These are phyloP conservation scores for Corniculantispora saksenae DNA, from an alignment of 2,329 filamentous ascomycete genomes.

Conservation along the genomic window DNA sequence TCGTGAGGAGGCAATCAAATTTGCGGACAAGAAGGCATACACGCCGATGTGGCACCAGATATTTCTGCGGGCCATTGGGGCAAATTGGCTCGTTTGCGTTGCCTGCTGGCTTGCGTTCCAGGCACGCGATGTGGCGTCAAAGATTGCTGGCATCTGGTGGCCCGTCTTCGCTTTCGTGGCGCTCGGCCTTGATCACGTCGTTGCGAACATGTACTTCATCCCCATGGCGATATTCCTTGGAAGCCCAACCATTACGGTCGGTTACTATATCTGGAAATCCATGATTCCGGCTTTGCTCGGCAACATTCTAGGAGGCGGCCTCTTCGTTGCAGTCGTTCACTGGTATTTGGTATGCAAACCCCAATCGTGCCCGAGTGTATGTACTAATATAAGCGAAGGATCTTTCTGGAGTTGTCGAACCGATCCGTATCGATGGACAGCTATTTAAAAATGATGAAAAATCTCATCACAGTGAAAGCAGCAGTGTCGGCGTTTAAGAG, in stretches of 20 bases:
- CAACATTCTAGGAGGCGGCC: slow-evolving; percentile 51
- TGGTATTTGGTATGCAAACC: slow-evolving; percentile 18
- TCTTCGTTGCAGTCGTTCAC: slow-evolving; percentile 47
- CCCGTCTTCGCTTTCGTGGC: slow-evolving; percentile 55
- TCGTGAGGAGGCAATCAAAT: slow-evolving; percentile 42
- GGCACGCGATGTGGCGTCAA: slow-evolving; percentile 50
- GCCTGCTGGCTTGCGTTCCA: slow-evolving; percentile 48
- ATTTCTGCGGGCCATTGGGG: slow-evolving; percentile 53
- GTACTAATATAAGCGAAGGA: not conserved
- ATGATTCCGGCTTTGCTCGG: slow-evolving; percentile 53
- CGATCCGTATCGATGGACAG: not conserved
- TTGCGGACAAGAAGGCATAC: slow-evolving; percentile 48
- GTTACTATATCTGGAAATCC: slow-evolving; percentile 56
- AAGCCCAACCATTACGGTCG: slow-evolving; percentile 42
- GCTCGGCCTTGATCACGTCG: slow-evolving; percentile 53
- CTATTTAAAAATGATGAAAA: slow-evolving; percentile 4
- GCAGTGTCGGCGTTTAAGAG: not conserved
- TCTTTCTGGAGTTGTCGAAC: not conserved
- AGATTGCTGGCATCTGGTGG: slow-evolving; percentile 56
- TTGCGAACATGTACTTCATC: slow-evolving; percentile 57
- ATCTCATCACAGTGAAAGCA: slow-evolving; percentile 1
- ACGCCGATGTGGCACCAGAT: slow-evolving; percentile 51
- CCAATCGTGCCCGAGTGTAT: not conserved
- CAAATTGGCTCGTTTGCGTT: slow-evolving; percentile 58
- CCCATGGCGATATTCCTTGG: slow-evolving; percentile 51